A percentile compares a stretch with the other conserved stretches of the same genome.
These are phyloP conservation scores for Cordyceps cateniannulata DNA, from an alignment of 2,329 filamentous ascomycete species.

Conservation along the genomic window DNA sequence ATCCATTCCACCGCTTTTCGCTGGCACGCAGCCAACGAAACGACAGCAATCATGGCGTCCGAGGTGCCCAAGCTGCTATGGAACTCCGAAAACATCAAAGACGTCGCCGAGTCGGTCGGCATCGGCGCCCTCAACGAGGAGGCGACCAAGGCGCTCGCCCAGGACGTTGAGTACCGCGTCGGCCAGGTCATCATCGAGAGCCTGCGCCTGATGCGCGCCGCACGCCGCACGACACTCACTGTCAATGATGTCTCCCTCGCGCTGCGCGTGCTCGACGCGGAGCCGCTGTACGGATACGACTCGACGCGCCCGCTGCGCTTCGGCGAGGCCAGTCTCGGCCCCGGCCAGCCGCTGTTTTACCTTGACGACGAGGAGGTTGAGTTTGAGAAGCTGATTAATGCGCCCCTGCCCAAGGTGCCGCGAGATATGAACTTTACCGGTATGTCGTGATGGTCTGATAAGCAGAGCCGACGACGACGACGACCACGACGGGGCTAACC, in stretches of 20 bases:
- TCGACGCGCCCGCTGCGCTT: conserved; percentile 83
- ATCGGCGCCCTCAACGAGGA: conserved; percentile 77
- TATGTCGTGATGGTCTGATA: conserved; percentile 32
- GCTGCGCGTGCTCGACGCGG: conserved; percentile 78
- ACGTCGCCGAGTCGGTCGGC: conserved; percentile 93
- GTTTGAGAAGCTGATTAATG: conserved; percentile 98
- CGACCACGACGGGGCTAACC: conserved; percentile 13
- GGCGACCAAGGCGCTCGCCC: conserved; percentile 76
- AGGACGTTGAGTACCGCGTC: conserved; percentile 93
- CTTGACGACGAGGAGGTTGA: conserved; percentile 98
- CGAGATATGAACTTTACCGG: conserved; percentile 88
- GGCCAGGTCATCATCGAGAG: conserved; percentile 91
- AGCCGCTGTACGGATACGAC: conserved; percentile 95
- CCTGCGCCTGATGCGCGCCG: conserved; percentile 91
- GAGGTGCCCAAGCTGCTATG: conserved; percentile 60
- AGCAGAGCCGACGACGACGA: background rate
- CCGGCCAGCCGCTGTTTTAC: conserved; percentile 92
- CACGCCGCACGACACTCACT: conserved; percentile 76
- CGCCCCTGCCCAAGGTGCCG: conserved; percentile 88
- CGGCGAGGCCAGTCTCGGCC: conserved; percentile 87
- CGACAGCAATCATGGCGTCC: conserved; percentile 26
- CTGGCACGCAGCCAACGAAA: background rate
- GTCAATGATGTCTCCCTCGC: conserved; percentile 88
- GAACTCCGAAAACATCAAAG: conserved; percentile 93
- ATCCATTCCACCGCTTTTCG: background rate